Conservation (phyloP, 805 yeast species). For the Wickerhamomyces mucosus region DNA sequence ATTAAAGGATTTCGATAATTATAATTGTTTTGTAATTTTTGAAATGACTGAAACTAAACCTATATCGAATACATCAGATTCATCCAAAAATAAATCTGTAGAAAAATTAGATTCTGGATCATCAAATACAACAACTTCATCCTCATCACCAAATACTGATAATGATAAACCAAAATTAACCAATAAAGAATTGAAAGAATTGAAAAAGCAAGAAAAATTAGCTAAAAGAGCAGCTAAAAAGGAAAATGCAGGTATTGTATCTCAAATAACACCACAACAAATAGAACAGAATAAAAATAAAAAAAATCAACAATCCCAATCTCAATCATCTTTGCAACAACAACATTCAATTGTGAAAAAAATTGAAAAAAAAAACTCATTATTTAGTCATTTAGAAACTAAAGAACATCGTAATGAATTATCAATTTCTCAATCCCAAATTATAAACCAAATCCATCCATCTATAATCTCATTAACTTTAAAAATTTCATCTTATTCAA, state of each 20-base stretch:
- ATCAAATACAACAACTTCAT: no score
- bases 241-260: slow-evolving; percentile 49
- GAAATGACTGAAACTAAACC: no score
- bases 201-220: slow-evolving; percentile 83
- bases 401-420: slow-evolving; percentile 57
- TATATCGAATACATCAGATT: no score
- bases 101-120: neutral
- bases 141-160: slow-evolving; percentile 3
- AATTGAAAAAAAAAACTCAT: slow-evolving; percentile 41
- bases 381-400: slow-evolving; percentile 74
- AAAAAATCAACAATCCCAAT: slow-evolving; percentile 31
- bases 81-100: no score
- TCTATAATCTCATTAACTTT: slow-evolving; percentile 69
- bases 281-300: slow-evolving; percentile 25
- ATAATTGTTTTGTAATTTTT: no score
- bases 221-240: slow-evolving; percentile 88
- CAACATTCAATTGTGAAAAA: neutral
- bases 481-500: slow-evolving; percentile 71
- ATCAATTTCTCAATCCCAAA: slow-evolving; percentile 14
- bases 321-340: slow-evolving; percentile 12
- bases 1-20: no score
- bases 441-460: slow-evolving; percentile 66
- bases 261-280: slow-evolving; percentile 25
- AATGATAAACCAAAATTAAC: slow-evolving; percentile 31
- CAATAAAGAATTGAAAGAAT: slow-evolving; percentile 79